Percentiles rank a stretch among this genome's conserved stretches.
These are phyloP conservation scores for Candida patagonica DNA, from an alignment of 805 yeast species.

Conservation along the genomic window DNA sequence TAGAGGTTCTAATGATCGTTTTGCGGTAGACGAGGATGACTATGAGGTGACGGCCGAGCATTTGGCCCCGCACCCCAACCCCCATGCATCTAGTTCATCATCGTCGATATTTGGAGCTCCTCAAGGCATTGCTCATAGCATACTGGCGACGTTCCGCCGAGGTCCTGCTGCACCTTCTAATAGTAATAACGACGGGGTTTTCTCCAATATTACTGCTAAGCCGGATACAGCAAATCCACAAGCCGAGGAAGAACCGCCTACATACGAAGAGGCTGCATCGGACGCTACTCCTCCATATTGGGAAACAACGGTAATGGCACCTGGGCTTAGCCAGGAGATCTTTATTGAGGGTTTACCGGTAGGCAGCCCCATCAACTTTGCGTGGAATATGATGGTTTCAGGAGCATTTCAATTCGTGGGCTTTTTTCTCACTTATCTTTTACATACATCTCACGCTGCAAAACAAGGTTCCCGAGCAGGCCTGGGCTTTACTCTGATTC, in stretches of 20 bases:
- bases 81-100: neutral
- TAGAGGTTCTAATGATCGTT: neutral
- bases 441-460: conserved; percentile 96
- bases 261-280: conserved; percentile 91
- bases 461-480: conserved; percentile 93
- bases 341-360: conserved; percentile 94
- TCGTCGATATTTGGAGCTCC: neutral
- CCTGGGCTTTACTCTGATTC: conserved; percentile 71
- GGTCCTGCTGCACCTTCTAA: neutral
- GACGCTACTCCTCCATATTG: conserved; percentile 95
- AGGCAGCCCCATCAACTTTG: conserved; percentile 77
- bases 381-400: conserved; percentile 85
- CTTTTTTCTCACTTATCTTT: conserved; percentile 75
- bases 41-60: neutral
- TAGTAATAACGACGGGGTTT: conserved; percentile 68
- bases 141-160: neutral
- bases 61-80: neutral
- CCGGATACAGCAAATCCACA: conserved; percentile 40
- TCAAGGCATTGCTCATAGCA: neutral
- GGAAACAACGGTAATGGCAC: conserved; percentile 79
- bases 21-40: neutral
- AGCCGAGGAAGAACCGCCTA: conserved; percentile 56
- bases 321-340: conserved; percentile 73
- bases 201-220: conserved; percentile 83
- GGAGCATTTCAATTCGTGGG: conserved; percentile 93